Evolutionary conservation across 768 basidiomycete species (phyloP).

Genomic region (Lyophyllum decastes): DNA sequence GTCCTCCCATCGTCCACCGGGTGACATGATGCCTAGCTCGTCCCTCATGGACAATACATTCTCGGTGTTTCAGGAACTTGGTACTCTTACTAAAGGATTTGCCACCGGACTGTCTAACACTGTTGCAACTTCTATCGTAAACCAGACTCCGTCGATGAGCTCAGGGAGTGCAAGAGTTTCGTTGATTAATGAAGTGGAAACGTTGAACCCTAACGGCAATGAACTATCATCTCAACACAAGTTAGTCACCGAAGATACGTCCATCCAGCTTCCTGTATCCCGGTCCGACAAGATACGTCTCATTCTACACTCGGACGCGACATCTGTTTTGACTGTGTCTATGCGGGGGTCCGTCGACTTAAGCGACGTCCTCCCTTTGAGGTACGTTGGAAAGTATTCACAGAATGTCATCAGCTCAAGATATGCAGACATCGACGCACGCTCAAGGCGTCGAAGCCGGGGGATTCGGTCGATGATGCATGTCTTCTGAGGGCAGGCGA

Average conservation of each 20-base stretch:
- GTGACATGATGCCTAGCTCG: background rate
- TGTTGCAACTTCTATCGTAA: background rate
- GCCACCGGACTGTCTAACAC: background rate
- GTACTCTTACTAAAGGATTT: background rate
- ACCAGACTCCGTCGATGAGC: background rate
- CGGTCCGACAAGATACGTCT: constrained; percentile 41
- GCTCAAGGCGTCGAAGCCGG: constrained; percentile 14
- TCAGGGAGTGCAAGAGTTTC: background rate
- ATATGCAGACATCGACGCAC: constrained; percentile 16
- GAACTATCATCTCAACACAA: background rate
- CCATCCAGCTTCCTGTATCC: constrained; percentile 17
- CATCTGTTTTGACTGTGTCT: constrained; percentile 31
- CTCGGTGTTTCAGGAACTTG: background rate
- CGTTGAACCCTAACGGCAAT: too few relatives aligned
- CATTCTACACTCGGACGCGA: constrained; percentile 23
- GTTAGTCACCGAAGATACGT: constrained; percentile 12
- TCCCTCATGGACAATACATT: background rate
- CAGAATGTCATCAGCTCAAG: constrained; percentile 4
- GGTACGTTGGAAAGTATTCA: constrained; percentile 14
- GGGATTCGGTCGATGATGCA: constrained; percentile 43
- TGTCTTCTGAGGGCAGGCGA: constrained; percentile 33
- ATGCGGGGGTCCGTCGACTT: constrained; percentile 39
- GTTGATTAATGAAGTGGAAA: background rate
- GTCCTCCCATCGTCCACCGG: background rate
- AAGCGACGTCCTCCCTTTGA: constrained; percentile 23